A percentile compares a stretch with the other conserved stretches of the same genome.
Evolutionary conservation across 257 asterid genomes (phyloP).

Genomic region (Datura wrightii): DNA sequence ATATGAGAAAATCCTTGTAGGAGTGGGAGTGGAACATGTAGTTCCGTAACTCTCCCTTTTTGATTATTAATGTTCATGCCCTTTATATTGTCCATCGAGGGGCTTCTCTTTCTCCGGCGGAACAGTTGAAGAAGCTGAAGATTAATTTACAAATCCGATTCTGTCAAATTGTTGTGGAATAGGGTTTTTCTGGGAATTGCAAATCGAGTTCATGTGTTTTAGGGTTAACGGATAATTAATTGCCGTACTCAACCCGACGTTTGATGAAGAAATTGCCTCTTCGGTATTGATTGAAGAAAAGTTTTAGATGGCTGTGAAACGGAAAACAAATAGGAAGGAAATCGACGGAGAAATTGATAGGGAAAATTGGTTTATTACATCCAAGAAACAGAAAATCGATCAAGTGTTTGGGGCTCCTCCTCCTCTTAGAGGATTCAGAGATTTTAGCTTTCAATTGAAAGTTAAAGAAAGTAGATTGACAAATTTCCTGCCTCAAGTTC

Average conservation of each 20-base stretch:
- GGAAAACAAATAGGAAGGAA: background rate
- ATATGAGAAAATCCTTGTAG: slow-evolving; percentile 2
- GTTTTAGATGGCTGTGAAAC: background rate
- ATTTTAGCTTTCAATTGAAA: background rate
- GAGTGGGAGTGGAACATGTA: background rate
- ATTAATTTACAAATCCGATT: background rate
- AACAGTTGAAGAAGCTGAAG: background rate
- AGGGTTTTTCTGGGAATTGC: background rate
- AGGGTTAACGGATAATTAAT: background rate
- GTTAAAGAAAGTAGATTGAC: background rate
- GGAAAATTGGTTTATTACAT: slow-evolving; percentile 8
- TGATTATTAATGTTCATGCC: background rate
- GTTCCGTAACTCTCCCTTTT: background rate
- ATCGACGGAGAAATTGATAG: background rate
- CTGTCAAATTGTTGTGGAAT: background rate
- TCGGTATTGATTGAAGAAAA: background rate
- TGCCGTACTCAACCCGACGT: background rate
- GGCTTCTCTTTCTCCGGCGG: background rate
- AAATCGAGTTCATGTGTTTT: background rate
- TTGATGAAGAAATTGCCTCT: background rate
- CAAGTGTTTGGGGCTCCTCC: background rate
- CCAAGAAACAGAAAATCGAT: slow-evolving; percentile 19
- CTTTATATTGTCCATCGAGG: background rate
- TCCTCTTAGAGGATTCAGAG: background rate
- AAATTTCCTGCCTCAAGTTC: background rate